These are phyloP conservation scores for Cladosporium sp. DNA, from an alignment of 2,329 filamentous ascomycete species.

Conservation along the genomic window DNA sequence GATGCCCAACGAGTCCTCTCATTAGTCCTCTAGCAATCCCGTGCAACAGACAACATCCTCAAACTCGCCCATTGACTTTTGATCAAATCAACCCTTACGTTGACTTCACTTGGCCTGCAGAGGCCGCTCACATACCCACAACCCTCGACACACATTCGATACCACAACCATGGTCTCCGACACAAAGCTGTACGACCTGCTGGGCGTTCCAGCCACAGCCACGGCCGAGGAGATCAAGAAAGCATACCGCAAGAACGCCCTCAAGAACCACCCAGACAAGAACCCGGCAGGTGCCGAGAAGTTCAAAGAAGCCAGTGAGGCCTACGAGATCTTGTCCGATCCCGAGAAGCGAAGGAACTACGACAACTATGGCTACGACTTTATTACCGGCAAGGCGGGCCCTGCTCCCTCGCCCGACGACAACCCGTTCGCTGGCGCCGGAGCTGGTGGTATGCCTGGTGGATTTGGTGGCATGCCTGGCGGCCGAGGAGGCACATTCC, in stretches of 20 bases:
- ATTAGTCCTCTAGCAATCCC: conserved; percentile 6
- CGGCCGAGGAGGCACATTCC: conserved; percentile 61
- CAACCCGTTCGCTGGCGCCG: conserved; percentile 41
- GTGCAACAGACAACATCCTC: conserved; percentile 14
- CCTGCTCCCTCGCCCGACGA: conserved; percentile 62
- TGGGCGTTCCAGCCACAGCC: conserved; percentile 76
- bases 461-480: conserved; percentile 57
- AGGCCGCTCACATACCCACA: not conserved
- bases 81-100: not conserved
- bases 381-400: conserved; percentile 56
- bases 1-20: not conserved
- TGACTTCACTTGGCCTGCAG: not conserved
- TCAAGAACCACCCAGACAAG: conserved; percentile 90
- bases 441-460: conserved; percentile 33
- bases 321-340: conserved; percentile 96
- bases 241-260: conserved; percentile 83
- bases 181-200: conserved; percentile 89
- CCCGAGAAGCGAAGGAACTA: conserved; percentile 96
- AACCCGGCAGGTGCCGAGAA: conserved; percentile 87
- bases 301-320: conserved; percentile 97
- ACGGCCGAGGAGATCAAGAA: conserved; percentile 97
- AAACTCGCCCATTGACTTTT: conserved; percentile 16
- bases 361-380: conserved; percentile 92
- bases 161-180: conserved; percentile 76
- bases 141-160: not conserved